Percentiles rank a stretch among this genome's conserved stretches.
These are phyloP conservation scores for Lactarius deliciosus DNA, from an alignment of 768 basidiomycete genomes.

Conservation along the genomic window DNA sequence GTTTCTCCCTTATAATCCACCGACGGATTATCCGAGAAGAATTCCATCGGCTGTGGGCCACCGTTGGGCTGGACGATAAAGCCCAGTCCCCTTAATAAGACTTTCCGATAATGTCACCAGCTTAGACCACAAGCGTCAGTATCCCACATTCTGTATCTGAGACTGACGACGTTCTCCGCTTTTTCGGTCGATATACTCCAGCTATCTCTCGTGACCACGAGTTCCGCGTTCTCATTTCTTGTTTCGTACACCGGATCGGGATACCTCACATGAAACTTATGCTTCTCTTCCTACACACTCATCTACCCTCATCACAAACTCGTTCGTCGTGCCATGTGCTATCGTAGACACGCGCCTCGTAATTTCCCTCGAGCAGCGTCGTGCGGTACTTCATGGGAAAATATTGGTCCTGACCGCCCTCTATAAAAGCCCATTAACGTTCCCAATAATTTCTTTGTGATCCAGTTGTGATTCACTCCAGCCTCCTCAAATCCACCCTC, in stretches of 20 bases:
- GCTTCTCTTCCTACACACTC: not conserved
- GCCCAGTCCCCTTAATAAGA: not conserved
- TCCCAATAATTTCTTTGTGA: conserved; percentile 11
- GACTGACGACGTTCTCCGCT: not conserved
- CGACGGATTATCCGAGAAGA: not conserved
- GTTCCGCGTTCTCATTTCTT: not conserved
- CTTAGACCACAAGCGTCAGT: not conserved
- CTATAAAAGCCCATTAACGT: not conserved
- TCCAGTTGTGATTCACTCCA: conserved; percentile 7
- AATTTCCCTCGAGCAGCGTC: not conserved
- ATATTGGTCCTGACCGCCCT: not conserved
- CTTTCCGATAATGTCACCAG: not conserved
- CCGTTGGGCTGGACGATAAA: not conserved
- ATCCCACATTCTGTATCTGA: not conserved
- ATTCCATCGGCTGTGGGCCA: not conserved
- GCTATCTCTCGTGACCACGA: not conserved
- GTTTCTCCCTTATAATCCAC: not conserved
- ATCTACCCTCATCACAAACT: not conserved
- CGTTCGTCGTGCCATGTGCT: not conserved
- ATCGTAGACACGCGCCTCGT: not conserved
- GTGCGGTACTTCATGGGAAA: not conserved
- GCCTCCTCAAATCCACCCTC: conserved; percentile 6
- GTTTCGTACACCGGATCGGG: not conserved
- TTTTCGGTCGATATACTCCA: not conserved
- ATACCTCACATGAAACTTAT: not conserved